These are phyloP conservation scores for Stereum hirsutum DNA, from an alignment of 1,284 basidiomycete genomes.

Conservation along the genomic window DNA sequence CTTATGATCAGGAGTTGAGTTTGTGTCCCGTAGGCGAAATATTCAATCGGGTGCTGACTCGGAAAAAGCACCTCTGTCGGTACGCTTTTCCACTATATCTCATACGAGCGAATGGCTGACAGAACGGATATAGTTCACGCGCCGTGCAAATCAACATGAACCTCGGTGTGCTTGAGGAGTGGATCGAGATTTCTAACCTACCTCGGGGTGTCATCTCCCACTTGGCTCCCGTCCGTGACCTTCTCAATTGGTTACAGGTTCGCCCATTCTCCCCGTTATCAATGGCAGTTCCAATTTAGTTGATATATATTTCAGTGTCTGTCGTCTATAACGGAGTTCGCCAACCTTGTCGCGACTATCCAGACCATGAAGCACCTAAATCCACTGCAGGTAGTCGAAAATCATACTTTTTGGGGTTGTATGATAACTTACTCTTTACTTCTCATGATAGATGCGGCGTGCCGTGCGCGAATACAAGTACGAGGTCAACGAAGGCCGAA, in stretches of 20 bases:
- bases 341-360: constrained; percentile 83
- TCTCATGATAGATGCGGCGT: constrained; percentile 77
- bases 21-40: constrained; percentile 61
- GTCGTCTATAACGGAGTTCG: constrained; percentile 80
- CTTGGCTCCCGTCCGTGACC: constrained; percentile 78
- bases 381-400: constrained; percentile 66
- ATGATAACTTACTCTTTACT: too few relatives aligned
- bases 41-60: constrained; percentile 88
- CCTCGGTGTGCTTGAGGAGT: constrained; percentile 81
- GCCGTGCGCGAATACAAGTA: constrained; percentile 93
- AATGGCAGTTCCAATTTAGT: constrained; percentile 1
- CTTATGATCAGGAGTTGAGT: neutral
- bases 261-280: constrained; percentile 10
- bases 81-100: constrained; percentile 23
- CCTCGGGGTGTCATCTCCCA: constrained; percentile 77
- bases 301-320: constrained; percentile 49
- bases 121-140: constrained; percentile 43
- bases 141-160: constrained; percentile 92
- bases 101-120: constrained; percentile 2
- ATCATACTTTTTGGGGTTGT: constrained; percentile 1
- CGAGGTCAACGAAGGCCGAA: constrained; percentile 85
- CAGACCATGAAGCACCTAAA: constrained; percentile 84
- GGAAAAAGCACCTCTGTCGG: constrained; percentile 92
- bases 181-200: constrained; percentile 77
- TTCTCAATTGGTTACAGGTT: constrained; percentile 85